A percentile compares a stretch with the other conserved stretches of the same genome.
Evolutionary conservation across 495 filamentous ascomycete genomes (phyloP).

Genomic region (Penicillium riverlandense): DNA sequence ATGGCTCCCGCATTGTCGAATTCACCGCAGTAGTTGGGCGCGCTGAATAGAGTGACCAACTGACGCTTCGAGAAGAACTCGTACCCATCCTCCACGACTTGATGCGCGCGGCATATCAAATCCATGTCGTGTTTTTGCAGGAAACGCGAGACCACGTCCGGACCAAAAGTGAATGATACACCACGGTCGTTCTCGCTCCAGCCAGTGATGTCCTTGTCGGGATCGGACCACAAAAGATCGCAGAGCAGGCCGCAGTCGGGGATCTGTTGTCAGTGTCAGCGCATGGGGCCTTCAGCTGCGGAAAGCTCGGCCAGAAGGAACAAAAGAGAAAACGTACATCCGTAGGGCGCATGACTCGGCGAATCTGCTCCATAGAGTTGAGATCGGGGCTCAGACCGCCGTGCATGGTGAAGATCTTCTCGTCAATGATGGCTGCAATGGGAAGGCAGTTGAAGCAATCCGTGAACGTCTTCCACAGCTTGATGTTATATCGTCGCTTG

Average conservation of each 20-base stretch:
- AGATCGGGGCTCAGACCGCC: slow-evolving; percentile 94
- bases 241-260: slow-evolving; percentile 96
- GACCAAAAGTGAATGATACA: slow-evolving; percentile 97
- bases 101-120: slow-evolving; percentile 96
- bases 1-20: slow-evolving; percentile 99
- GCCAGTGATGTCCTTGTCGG: slow-evolving; percentile 99
- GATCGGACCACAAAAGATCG: slow-evolving; percentile 97
- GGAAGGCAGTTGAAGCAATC: slow-evolving; percentile 99
- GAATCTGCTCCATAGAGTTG: slow-evolving; percentile 99
- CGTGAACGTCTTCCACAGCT: slow-evolving; percentile 99
- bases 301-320: slow-evolving; percentile 18
- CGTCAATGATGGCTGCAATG: slow-evolving; percentile 99
- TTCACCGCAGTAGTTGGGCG: slow-evolving; percentile 98
- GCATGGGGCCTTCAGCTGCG: slow-evolving; percentile 34
- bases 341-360: slow-evolving; percentile 96
- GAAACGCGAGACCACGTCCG: slow-evolving; percentile 98
- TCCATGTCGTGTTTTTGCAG: slow-evolving; percentile 99
- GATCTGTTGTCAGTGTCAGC: slow-evolving; percentile 63
- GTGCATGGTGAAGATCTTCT: slow-evolving; percentile 99
- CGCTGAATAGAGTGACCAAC: slow-evolving; percentile 94
- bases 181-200: slow-evolving; percentile 99
- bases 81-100: slow-evolving; percentile 98
- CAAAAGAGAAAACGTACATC: slow-evolving; percentile 62
- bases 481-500: slow-evolving; percentile 99
- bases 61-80: slow-evolving; percentile 99